Percentiles rank a stretch among this genome's conserved stretches.
These are phyloP conservation scores for Lodderomyces margitis DNA, from an alignment of 1,139 yeast species.

Conservation along the genomic window DNA sequence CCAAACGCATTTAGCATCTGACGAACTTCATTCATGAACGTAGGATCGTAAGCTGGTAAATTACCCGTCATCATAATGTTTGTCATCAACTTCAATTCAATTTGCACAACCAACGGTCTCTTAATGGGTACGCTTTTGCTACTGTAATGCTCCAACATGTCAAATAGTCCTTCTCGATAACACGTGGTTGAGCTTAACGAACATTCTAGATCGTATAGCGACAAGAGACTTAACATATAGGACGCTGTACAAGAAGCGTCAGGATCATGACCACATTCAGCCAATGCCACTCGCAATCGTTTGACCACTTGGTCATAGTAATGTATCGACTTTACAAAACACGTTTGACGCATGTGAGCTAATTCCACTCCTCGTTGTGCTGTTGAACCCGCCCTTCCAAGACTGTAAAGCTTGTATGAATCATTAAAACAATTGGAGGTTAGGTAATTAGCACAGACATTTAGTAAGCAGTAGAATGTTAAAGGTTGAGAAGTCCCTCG, in stretches of 20 bases:
- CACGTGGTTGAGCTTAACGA: constrained; percentile 39
- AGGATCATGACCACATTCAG: constrained; percentile 30
- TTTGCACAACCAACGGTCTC: constrained; percentile 25
- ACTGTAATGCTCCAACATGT: constrained; percentile 33
- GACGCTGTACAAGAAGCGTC: constrained; percentile 38
- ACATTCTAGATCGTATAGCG: constrained; percentile 47
- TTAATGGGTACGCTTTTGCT: constrained; percentile 22
- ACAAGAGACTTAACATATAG: constrained; percentile 41
- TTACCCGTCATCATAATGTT: constrained; percentile 38
- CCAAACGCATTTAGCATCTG: constrained; percentile 22
- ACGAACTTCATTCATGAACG: constrained; percentile 31
- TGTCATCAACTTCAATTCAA: constrained; percentile 37
- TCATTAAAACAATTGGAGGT: constrained; percentile 33
- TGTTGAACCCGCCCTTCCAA: background rate
- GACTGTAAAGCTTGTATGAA: constrained; percentile 8
- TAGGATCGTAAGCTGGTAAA: constrained; percentile 38
- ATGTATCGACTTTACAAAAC: constrained; percentile 23
- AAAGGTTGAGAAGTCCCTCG: constrained; percentile 23
- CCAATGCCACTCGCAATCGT: constrained; percentile 28
- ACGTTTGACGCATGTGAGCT: constrained; percentile 6
- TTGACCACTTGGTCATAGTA: constrained; percentile 41
- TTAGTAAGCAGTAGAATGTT: constrained; percentile 40
- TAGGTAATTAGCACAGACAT: constrained; percentile 41
- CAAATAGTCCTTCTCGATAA: constrained; percentile 43
- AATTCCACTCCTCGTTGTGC: constrained; percentile 5